A percentile compares a stretch with the other conserved stretches of the same genome.
Conservation (phyloP, 192 early-diverging fungal species). For the Entomortierella lignicola region DNA sequence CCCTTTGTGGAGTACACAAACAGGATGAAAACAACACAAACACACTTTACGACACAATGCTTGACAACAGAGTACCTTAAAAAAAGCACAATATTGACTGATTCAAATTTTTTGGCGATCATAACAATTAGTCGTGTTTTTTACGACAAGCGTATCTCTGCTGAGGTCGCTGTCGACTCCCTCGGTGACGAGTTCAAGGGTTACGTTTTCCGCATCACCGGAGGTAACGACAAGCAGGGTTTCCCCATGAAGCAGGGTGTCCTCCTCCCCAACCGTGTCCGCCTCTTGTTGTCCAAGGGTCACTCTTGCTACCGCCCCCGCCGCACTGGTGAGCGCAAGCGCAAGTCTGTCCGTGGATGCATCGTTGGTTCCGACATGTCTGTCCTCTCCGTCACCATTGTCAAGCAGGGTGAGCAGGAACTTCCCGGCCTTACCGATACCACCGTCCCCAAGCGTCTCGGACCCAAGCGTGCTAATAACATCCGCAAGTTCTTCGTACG, state of each 20-base stretch:
- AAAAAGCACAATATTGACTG: not conserved
- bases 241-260: slow-evolving; percentile 99
- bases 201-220: slow-evolving; percentile 99
- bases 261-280: slow-evolving; percentile 75
- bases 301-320: slow-evolving; percentile 99
- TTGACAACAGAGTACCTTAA: not conserved
- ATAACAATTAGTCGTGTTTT: slow-evolving; percentile 85
- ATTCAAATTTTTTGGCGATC: not conserved
- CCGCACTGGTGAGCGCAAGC: slow-evolving; percentile 97
- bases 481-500: slow-evolving; percentile 98
- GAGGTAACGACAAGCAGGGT: slow-evolving; percentile 99
- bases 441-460: slow-evolving; percentile 95
- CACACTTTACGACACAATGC: no score
- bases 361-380: slow-evolving; percentile 96
- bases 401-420: slow-evolving; percentile 97
- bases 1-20: not conserved
- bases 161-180: slow-evolving; percentile 94
- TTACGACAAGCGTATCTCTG: slow-evolving; percentile 98
- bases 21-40: no score
- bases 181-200: slow-evolving; percentile 99
- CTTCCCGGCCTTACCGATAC: slow-evolving; percentile 96
- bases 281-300: slow-evolving; percentile 87
- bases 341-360: slow-evolving; percentile 99
- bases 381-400: slow-evolving; percentile 92
- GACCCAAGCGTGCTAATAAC: slow-evolving; percentile 98